Evolutionary conservation across 305 asterid species (phyloP), one percentile per base, ranked within the genome.

Genomic region (Fraxinus floribunda): DNA sequence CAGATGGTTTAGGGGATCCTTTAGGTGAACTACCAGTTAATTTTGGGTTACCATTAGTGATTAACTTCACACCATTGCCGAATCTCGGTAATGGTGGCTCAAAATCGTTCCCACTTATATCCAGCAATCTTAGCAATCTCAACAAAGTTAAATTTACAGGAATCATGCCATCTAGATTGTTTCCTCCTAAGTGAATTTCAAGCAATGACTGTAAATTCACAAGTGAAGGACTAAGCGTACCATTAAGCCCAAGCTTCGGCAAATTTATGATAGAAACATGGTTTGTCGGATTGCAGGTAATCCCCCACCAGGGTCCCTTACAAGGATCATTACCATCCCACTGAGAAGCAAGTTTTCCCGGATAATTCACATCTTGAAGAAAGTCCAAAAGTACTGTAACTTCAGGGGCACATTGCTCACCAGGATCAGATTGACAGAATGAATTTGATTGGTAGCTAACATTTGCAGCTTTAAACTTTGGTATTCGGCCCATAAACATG

Each of bases 281-380:
- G 80, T 83, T 81, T 32, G 80, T 81, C 0, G 87, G 41, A 36
- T 86, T 82, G 80, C 98, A 94, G 75, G 85, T 83, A 79, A 94
- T 88, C 62, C 98, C 98, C 88, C 89, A 89, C 98, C 98, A 94
- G 18, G 92, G 90, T 35, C 88, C 94, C 3, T 64, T 30, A 87
- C 98, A 94, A 10, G 97, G 97, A 87, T 92, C 92, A 83, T 92
- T 93, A 9, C 94, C 98, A 5, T 64, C 77, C 98, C 98, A 94
- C 35, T 84, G 81, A 7, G 89, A 76, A 75, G 93, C 95, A 38
- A 94, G 92, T 13, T 80, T 88, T 41, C 73, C 81, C 0, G 97
- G 97, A 81, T 90, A 94, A 85, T 83, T 82, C 88, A 91, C 38
- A 79, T 62, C 93, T n/a, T 44, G 86, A 70, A 94, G 96, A 86